A percentile compares a stretch with the other conserved stretches of the same genome.
phyloP scores from a whole-genome alignment of 148 eudicot genomes.

The Heliosperma pusillum region DNA sequence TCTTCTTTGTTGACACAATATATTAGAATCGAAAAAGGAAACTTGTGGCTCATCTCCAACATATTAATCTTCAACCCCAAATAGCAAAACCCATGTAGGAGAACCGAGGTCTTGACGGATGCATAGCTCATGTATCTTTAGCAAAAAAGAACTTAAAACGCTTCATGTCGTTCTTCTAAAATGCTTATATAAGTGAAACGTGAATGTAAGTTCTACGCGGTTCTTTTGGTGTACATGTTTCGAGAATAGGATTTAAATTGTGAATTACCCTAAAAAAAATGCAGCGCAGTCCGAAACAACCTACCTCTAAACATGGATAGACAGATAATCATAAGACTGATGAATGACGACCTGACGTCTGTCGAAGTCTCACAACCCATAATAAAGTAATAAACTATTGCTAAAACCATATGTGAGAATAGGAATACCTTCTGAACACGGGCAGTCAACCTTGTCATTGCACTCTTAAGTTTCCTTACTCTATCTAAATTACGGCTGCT shows the following conservation, averaged over 20 bases:
- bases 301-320: neutral
- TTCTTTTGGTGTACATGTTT: neutral
- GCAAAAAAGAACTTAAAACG: neutral
- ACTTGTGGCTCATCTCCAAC: neutral
- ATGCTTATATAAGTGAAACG: too few relatives aligned
- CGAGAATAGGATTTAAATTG: neutral
- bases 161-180: neutral
- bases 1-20: neutral
- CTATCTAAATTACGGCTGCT: slow-evolving; percentile 77
- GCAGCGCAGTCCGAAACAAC: neutral
- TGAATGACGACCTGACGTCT: too few relatives aligned
- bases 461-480: slow-evolving; percentile 76
- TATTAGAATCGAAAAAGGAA: neutral
- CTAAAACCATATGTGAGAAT: neutral
- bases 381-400: neutral
- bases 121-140: neutral
- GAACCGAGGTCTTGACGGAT: neutral
- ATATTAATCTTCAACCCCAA: neutral
- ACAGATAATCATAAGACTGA: too few relatives aligned
- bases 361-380: neutral
- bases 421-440: slow-evolving; percentile 67
- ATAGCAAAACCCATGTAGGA: neutral
- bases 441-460: slow-evolving; percentile 75
- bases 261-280: neutral
- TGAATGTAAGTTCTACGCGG: neutral